phyloP scores from a whole-genome alignment of 2,329 filamentous ascomycete species.

The Neofusicoccum sp. region DNA sequence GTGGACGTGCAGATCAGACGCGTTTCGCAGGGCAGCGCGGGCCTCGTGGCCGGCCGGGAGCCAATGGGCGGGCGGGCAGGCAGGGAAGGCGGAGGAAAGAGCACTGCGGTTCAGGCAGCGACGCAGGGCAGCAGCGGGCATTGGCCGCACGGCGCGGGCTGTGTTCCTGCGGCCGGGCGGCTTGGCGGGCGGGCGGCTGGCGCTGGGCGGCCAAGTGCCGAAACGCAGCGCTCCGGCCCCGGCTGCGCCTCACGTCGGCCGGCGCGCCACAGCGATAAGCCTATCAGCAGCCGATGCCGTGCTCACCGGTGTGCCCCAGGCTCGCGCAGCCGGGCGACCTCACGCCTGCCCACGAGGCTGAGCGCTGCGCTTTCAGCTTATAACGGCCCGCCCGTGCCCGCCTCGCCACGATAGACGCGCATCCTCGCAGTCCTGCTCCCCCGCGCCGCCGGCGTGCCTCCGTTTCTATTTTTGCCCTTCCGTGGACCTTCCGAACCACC shows the following conservation, averaged over 20 bases:
- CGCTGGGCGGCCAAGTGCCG: background rate
- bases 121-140: background rate
- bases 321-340: background rate
- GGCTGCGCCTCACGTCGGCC: background rate
- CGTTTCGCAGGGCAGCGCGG: background rate
- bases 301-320: constrained; percentile 12
- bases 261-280: background rate
- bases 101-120: constrained; percentile 14
- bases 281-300: constrained; percentile 5
- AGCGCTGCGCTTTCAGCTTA: background rate
- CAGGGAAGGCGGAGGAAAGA: background rate
- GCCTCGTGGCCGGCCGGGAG: background rate
- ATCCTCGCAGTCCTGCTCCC: background rate
- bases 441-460: background rate
- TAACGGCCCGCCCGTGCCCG: background rate
- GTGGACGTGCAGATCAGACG: background rate
- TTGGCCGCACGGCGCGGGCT: constrained; percentile 2
- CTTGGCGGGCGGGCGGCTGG: background rate
- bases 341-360: background rate
- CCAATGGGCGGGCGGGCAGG: background rate
- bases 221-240: background rate
- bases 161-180: constrained; percentile 4
- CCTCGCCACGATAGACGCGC: constrained; percentile 5
- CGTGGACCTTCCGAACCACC: no score
- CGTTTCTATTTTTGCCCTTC: background rate